Conservation (phyloP, 1,139 yeast genomes). For the Candida albicans region DNA sequence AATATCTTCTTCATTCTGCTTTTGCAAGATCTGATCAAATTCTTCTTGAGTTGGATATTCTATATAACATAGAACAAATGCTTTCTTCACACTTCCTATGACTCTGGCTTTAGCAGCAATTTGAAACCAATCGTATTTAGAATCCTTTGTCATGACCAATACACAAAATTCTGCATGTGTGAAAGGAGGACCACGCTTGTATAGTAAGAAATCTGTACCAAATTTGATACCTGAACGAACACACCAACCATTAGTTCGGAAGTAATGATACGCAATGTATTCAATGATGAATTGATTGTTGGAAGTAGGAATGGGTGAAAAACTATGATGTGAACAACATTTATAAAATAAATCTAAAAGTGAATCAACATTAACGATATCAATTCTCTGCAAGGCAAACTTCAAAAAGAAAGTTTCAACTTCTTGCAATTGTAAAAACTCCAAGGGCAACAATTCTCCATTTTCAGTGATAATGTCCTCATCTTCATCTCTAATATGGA, state of each 20-base stretch:
- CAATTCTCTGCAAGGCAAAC: conserved; percentile 48
- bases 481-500: conserved; percentile 11
- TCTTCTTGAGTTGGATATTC: conserved; percentile 44
- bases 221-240: conserved; percentile 89
- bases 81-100: conserved; percentile 83
- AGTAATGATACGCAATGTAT: conserved; percentile 83
- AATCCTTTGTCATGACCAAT: conserved; percentile 46
- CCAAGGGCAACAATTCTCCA: conserved; percentile 45
- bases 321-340: conserved; percentile 19
- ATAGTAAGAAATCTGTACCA: conserved; percentile 79
- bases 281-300: conserved; percentile 47
- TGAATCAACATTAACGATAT: conserved; percentile 17
- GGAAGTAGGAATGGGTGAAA: conserved; percentile 16
- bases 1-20: conserved; percentile 13
- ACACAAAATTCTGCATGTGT: conserved; percentile 88
- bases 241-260: conserved; percentile 92
- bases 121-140: conserved; percentile 54
- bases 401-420: conserved; percentile 71
- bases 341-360: conserved; percentile 27
- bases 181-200: conserved; percentile 92
- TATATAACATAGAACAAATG: conserved; percentile 67
- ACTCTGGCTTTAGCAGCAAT: conserved; percentile 73
- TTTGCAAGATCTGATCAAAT: conserved; percentile 25
- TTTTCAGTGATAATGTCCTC: conserved; percentile 33
- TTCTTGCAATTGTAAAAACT: conserved; percentile 71